A percentile compares a stretch with the other conserved stretches of the same genome.
Conservation (phyloP, 2,329 filamentous ascomycete species). For the Clarireedia paspali region DNA sequence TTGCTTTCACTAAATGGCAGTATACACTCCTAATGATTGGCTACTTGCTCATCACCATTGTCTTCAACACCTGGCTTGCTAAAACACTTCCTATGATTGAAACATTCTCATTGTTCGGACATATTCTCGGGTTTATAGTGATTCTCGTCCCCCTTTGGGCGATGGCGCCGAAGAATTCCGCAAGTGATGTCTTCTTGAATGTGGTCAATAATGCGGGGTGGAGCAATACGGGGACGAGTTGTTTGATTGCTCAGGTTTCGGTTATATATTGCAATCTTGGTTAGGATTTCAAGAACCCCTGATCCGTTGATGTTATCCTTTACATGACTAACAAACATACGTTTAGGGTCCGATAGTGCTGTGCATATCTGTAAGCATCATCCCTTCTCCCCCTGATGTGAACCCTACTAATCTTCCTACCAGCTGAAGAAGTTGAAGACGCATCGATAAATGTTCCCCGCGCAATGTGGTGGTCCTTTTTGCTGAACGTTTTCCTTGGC, state of each 20-base stretch:
- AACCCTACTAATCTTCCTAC: not conserved
- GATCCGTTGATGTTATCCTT: not conserved
- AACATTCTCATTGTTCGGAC: slow-evolving; percentile 36
- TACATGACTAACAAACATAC: not conserved
- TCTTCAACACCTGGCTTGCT: slow-evolving; percentile 39
- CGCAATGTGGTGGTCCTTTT: slow-evolving; percentile 39
- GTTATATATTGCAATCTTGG: slow-evolving; percentile 24
- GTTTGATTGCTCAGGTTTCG: slow-evolving; percentile 31
- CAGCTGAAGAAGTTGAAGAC: slow-evolving; percentile 41
- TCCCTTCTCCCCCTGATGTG: not conserved
- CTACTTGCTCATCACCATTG: slow-evolving; percentile 33
- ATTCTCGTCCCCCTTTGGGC: slow-evolving; percentile 34
- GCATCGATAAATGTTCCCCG: slow-evolving; percentile 39
- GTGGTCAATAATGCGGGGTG: slow-evolving; percentile 30
- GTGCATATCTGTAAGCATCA: slow-evolving; percentile 30
- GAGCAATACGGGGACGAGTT: slow-evolving; percentile 28
- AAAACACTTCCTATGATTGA: slow-evolving; percentile 36
- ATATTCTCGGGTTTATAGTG: slow-evolving; percentile 37
- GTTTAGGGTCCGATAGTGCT: slow-evolving; percentile 19
- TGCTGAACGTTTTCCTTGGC: slow-evolving; percentile 40
- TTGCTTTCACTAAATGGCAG: slow-evolving; percentile 34
- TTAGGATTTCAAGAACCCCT: slow-evolving; percentile 18
- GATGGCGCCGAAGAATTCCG: slow-evolving; percentile 23
- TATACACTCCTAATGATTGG: slow-evolving; percentile 37
- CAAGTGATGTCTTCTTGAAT: slow-evolving; percentile 26